Percentiles rank a stretch among this genome's conserved stretches.
Evolutionary conservation across 768 basidiomycete genomes (phyloP).

Genomic region (Pisolithus albus): DNA sequence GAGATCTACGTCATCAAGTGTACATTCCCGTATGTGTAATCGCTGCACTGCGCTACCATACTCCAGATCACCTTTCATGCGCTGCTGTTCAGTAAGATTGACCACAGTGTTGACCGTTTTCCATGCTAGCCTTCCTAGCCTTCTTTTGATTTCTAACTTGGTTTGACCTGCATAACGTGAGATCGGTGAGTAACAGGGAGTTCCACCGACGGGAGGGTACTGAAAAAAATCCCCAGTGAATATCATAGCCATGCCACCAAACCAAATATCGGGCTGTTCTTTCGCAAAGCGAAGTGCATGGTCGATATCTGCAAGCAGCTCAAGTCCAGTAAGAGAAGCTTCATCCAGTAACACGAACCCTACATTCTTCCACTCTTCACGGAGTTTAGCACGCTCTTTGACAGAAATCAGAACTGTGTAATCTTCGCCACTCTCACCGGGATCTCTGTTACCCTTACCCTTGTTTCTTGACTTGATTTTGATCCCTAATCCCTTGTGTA

Average conservation of each 20-base stretch:
- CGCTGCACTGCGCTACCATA: no score
- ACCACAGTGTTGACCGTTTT: neutral
- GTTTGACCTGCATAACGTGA: neutral
- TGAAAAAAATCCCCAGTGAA: conserved; percentile 31
- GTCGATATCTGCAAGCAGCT: no score
- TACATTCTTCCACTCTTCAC: no score
- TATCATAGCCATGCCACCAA: conserved; percentile 27
- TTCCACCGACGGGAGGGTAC: conserved; percentile 25
- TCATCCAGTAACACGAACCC: no score
- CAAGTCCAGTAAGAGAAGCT: no score
- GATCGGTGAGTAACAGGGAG: conserved; percentile 25
- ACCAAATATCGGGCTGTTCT: conserved; percentile 18
- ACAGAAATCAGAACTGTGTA: no score
- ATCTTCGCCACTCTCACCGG: no score
- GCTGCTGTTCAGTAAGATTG: neutral
- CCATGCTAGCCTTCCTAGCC: neutral
- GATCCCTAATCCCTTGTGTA: conserved; percentile 21
- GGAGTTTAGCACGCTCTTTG: no score
- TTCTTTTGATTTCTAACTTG: neutral
- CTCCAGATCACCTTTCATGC: no score
- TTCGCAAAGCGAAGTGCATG: conserved; percentile 11
- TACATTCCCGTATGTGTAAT: no score
- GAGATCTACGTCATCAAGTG: no score
- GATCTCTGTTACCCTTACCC: conserved; percentile 6
- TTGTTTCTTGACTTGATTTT: conserved; percentile 11